Evolutionary conservation across 306 rosid genomes (phyloP).

Genomic region (Lotus japonicus): DNA sequence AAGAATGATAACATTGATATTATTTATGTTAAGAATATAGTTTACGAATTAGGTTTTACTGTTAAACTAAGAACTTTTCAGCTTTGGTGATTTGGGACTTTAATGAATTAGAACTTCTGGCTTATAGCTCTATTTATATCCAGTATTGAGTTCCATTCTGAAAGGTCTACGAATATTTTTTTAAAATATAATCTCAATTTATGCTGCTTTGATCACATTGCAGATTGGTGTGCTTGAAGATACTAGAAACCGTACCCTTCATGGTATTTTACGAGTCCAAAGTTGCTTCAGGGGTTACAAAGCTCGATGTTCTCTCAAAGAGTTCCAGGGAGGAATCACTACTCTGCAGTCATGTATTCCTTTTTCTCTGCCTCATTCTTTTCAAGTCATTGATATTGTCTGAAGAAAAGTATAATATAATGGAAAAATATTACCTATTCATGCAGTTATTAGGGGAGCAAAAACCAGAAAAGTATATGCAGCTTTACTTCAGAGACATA

Average conservation of each 20-base stretch:
- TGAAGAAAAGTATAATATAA: neutral
- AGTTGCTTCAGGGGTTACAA: constrained; percentile 94
- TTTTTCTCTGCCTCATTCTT: constrained; percentile 11
- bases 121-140: neutral
- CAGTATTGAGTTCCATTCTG: neutral
- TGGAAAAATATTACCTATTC: constrained; percentile 20
- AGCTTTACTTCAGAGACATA: constrained; percentile 48
- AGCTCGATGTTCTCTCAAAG: constrained; percentile 57
- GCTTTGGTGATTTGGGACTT: neutral
- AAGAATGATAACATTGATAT: neutral
- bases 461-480: constrained; percentile 65
- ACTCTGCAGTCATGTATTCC: constrained; percentile 80
- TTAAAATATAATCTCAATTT: neutral
- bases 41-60: neutral
- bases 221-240: constrained; percentile 98
- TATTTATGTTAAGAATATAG: neutral
- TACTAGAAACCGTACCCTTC: constrained; percentile 88
- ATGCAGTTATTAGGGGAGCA: constrained; percentile 71
- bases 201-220: constrained; percentile 19
- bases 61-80: neutral
- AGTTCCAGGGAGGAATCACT: constrained; percentile 54
- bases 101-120: constrained; percentile 2
- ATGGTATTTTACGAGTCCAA: constrained; percentile 85
- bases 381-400: constrained; percentile 18
- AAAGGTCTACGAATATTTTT: neutral